Evolutionary conservation across 306 rosid genomes (phyloP).

Genomic region (Chamaecrista fasciculata): DNA sequence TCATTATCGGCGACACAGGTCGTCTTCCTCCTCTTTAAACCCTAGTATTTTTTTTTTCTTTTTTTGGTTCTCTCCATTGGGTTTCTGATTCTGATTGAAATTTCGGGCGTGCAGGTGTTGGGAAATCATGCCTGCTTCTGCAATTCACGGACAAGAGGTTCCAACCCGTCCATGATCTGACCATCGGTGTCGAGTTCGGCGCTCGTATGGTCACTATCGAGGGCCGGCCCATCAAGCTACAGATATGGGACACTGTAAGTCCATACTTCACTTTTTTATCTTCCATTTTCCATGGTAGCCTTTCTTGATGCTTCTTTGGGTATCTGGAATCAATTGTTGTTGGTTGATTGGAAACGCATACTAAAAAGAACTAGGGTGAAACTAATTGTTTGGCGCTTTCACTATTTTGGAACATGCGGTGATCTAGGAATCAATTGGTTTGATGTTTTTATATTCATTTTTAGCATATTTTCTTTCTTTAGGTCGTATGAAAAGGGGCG

Average conservation of each 20-base stretch:
- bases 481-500: neutral
- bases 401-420: neutral
- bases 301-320: slow-evolving; percentile 2
- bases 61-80: slow-evolving; percentile 8
- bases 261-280: neutral
- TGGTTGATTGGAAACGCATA: neutral
- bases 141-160: slow-evolving; percentile 97
- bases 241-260: slow-evolving; percentile 98
- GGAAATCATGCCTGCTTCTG: slow-evolving; percentile 88
- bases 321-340: slow-evolving; percentile 2
- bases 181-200: slow-evolving; percentile 96
- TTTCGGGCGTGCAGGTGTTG: slow-evolving; percentile 62
- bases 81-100: slow-evolving; percentile 21
- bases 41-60: neutral
- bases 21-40: neutral
- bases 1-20: slow-evolving; percentile 99
- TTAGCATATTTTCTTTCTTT: neutral
- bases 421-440: neutral
- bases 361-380: neutral
- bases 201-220: slow-evolving; percentile 96
- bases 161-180: slow-evolving; percentile 97
- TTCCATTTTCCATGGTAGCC: neutral
- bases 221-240: slow-evolving; percentile 81
- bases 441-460: neutral
- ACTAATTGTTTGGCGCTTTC: neutral